Evolutionary conservation across 441 rosid species (phyloP).

Genomic region (Erodium texanum): DNA sequence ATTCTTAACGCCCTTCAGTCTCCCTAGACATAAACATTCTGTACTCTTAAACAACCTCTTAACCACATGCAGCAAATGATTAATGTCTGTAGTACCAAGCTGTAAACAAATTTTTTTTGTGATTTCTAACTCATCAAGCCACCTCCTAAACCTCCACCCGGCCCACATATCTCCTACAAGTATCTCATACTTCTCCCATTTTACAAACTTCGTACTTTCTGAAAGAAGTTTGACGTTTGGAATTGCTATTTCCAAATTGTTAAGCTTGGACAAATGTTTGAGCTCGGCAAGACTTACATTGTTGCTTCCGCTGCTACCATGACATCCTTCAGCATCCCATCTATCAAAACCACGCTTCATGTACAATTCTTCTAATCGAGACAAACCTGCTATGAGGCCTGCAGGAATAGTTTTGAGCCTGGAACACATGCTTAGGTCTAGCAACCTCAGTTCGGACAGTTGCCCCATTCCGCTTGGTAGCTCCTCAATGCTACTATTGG

Average conservation of each 20-base stretch:
- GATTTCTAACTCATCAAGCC: background rate
- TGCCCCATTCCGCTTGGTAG: background rate
- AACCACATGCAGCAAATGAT: slow-evolving; percentile 8
- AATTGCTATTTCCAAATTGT: background rate
- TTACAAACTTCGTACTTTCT: background rate
- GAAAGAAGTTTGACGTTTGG: background rate
- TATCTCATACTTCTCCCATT: background rate
- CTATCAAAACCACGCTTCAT: background rate
- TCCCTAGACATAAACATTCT: slow-evolving; percentile 19
- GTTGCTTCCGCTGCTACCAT: background rate
- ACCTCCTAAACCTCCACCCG: background rate
- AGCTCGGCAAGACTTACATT: slow-evolving; percentile 6
- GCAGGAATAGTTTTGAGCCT: background rate
- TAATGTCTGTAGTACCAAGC: background rate
- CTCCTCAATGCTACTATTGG: background rate
- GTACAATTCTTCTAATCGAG: background rate
- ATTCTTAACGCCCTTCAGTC: slow-evolving; percentile 15
- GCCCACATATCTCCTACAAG: background rate
- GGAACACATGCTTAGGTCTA: slow-evolving; percentile 8
- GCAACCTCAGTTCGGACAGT: slow-evolving; percentile 3
- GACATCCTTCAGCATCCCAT: background rate
- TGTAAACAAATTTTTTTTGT: background rate
- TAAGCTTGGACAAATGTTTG: slow-evolving; percentile 9
- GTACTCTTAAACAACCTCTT: slow-evolving; percentile 15
- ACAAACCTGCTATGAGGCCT: slow-evolving; percentile 1